These are phyloP conservation scores for Fusarium floridanum DNA, from an alignment of 2,329 filamentous ascomycete genomes.

Conservation along the genomic window DNA sequence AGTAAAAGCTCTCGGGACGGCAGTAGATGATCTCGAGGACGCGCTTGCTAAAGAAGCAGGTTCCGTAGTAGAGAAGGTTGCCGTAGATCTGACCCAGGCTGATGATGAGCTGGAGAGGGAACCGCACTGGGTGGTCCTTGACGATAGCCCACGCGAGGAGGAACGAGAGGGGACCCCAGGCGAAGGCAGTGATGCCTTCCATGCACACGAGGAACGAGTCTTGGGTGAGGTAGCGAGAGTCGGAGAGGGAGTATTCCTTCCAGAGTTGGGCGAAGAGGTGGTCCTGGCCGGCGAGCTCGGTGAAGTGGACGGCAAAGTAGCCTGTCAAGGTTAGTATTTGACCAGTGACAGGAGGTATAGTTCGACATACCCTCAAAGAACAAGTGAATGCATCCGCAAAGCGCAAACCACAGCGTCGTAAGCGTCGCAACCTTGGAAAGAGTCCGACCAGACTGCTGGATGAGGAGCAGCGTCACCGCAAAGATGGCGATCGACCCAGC, in stretches of 20 bases:
- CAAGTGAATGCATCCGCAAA: constrained; percentile 69
- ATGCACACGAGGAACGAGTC: constrained; percentile 69
- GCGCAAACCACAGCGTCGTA: constrained; percentile 80
- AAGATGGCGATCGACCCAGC: constrained; percentile 70
- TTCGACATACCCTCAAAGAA: constrained; percentile 55
- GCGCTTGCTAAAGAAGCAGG: constrained; percentile 58
- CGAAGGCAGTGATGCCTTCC: constrained; percentile 65
- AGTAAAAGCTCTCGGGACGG: constrained; percentile 65
- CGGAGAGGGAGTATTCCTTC: constrained; percentile 70
- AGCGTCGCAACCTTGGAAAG: constrained; percentile 67
- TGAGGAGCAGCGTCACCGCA: constrained; percentile 64
- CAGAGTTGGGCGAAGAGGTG: constrained; percentile 66
- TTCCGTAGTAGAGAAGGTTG: constrained; percentile 65
- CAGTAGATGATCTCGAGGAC: constrained; percentile 58
- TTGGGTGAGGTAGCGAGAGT: constrained; percentile 67
- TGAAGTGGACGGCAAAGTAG: constrained; percentile 62
- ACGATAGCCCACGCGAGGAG: constrained; percentile 59
- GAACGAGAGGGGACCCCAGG: constrained; percentile 68
- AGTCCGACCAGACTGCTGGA: constrained; percentile 65
- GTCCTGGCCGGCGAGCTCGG: constrained; percentile 54
- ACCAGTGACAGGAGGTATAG: rapidly evolving
- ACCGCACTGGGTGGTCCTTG: constrained; percentile 58
- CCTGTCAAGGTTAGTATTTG: constrained; percentile 47
- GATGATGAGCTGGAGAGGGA: constrained; percentile 62
- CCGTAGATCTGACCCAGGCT: constrained; percentile 65